Base-by-base conservation (phyloP, 2,329 filamentous ascomycete genomes). In the Exophiala bonariae region DNA sequence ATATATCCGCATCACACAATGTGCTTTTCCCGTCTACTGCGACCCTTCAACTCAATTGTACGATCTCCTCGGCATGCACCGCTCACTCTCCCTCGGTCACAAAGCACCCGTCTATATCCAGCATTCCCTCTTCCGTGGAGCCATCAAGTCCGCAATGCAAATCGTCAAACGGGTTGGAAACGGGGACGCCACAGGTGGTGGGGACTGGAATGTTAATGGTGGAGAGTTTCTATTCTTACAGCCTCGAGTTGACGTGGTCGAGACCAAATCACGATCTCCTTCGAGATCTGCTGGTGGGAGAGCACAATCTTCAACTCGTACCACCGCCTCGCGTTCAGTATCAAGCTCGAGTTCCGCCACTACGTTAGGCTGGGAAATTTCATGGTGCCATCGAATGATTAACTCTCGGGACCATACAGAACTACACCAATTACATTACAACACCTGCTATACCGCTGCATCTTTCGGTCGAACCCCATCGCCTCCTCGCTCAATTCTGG, bases 341-440 rank as follows among this genome's bases (percentile, higher is more conserved):
- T 26, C 23, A 11, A 26, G 23, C 11, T 26, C 23, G 11, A 26
- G 23, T 26, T 26, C 23, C 6, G 23, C 6, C 6, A 6, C 23
- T 6, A 26, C 23, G 23, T 8, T 17, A 60, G 73, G 79, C 60
- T 86, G 86, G 68, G 72, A 71, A 44, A 78, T 88, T 20, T 83
- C 80, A 1, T 95, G 89, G 88, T 90, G 85, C 59, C 87, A 92
- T 68, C 77, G 87, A 20, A 95, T 95, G 88, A 76, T 75, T 62
- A 87, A 81, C 47, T 92, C 87, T 10, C 72, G 88, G 39, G 88
- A 91, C 57, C 89, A 95, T 62, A 79, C 80, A 1, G 87, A 90
- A 71, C 73, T 91, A 1, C 75, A 76, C 0, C 83, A 84, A 63
- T 59, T 90, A 45, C 79, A 81, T n/a, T 41, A 51, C 20, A 37